Conservation (phyloP, 768 basidiomycete species). For the Baorangia bicolor region DNA sequence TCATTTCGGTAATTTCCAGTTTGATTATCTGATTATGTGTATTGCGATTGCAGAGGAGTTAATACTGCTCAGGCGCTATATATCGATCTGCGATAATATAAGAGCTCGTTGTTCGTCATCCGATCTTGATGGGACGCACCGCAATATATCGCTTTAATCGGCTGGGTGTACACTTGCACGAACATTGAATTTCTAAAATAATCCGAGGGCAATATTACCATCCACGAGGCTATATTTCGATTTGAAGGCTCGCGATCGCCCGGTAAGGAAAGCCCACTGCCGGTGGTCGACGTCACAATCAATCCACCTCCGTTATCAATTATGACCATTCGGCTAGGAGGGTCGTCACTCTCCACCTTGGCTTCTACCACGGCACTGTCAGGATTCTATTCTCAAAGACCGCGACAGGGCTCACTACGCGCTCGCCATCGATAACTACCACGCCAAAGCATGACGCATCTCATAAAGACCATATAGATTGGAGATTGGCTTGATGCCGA, state of each 20-base stretch:
- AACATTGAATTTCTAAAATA: neutral
- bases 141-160: neutral
- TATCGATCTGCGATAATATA: neutral
- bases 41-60: conserved; percentile 1
- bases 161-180: neutral
- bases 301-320: neutral
- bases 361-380: conserved; percentile 4
- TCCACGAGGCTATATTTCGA: neutral
- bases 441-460: conserved; percentile 23
- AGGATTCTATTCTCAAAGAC: neutral
- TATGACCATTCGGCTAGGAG: neutral
- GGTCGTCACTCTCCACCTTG: neutral
- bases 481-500: conserved; percentile 16
- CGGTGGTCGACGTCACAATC: neutral
- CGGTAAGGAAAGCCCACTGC: conserved; percentile 1
- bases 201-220: neutral
- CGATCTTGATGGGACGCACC: conserved; percentile 6
- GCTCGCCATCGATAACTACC: conserved; percentile 5
- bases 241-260: neutral
- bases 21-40: neutral
- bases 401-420: neutral
- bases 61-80: neutral
- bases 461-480: conserved; percentile 14
- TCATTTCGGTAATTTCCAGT: conserved; percentile 30
- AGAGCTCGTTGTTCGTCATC: neutral